phyloP scores from a whole-genome alignment of 495 filamentous ascomycete genomes.

The Hypoxylon lenormandii region DNA sequence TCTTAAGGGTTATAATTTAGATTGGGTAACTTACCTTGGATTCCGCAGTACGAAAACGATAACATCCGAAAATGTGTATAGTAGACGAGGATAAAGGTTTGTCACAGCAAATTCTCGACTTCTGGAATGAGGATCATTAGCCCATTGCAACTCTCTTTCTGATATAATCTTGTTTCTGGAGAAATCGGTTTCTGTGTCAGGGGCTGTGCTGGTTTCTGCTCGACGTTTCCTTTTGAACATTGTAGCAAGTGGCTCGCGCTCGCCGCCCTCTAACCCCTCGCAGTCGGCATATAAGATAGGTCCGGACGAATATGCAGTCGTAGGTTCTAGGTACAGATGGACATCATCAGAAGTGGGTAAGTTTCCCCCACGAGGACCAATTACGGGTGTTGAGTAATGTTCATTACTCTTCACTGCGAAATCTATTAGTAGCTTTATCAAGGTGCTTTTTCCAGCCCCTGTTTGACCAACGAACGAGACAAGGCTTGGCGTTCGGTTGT shows the following conservation, averaged over 20 bases:
- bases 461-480: slow-evolving; percentile 61
- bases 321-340: slow-evolving; percentile 69
- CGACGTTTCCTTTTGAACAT: neutral
- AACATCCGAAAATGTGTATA: slow-evolving; percentile 65
- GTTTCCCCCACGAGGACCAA: slow-evolving; percentile 46
- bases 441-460: slow-evolving; percentile 66
- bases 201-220: no score
- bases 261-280: slow-evolving; percentile 63
- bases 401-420: neutral
- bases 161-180: no score
- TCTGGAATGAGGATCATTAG: slow-evolving; percentile 43
- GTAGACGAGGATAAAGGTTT: slow-evolving; percentile 61
- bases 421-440: slow-evolving; percentile 63
- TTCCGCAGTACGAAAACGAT: slow-evolving; percentile 62
- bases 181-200: no score
- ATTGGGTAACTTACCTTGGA: slow-evolving; percentile 19
- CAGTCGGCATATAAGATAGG: slow-evolving; percentile 68
- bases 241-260: slow-evolving; percentile 47
- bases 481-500: slow-evolving; percentile 21
- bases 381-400: neutral
- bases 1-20: no score
- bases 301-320: slow-evolving; percentile 49
- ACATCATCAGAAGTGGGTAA: slow-evolving; percentile 68
- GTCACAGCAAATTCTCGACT: slow-evolving; percentile 55
- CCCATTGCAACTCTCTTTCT: slow-evolving; percentile 49